phyloP scores from a whole-genome alignment of 768 basidiomycete genomes.

The Saitozyma sp. region DNA sequence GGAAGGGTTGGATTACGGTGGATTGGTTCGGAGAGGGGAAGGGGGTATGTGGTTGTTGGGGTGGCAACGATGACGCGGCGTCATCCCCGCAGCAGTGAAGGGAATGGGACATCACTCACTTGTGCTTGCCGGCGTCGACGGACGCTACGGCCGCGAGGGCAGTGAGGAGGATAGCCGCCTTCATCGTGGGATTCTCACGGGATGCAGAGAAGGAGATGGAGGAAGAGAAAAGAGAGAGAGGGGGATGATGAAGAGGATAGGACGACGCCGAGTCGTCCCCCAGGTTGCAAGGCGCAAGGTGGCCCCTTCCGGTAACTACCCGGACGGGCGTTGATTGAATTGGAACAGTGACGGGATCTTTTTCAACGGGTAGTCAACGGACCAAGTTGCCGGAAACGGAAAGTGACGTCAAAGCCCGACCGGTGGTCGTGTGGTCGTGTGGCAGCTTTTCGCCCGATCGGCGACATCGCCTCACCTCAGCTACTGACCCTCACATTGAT shows the following conservation, averaged over 20 bases:
- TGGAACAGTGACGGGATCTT: too few relatives aligned
- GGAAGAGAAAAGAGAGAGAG: conserved; percentile 9
- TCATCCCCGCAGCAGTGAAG: neutral
- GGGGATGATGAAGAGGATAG: neutral
- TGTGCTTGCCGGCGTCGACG: conserved; percentile 52
- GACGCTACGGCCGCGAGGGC: conserved; percentile 45
- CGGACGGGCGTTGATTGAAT: too few relatives aligned
- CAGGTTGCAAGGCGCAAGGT: too few relatives aligned
- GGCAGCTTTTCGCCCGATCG: neutral
- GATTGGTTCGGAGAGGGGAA: too few relatives aligned
- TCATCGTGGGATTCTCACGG: conserved; percentile 35
- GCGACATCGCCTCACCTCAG: neutral
- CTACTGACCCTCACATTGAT: neutral
- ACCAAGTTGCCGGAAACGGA: conserved; percentile 6
- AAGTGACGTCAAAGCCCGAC: conserved; percentile 13
- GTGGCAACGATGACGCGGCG: conserved; percentile 44
- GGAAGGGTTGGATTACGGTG: too few relatives aligned
- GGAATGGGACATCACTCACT: conserved; percentile 36
- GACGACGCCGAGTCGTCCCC: too few relatives aligned
- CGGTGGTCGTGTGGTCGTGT: neutral
- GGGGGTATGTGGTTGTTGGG: neutral
- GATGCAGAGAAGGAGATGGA: neutral
- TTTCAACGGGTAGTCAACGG: neutral
- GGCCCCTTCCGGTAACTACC: too few relatives aligned
- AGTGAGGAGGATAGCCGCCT: conserved; percentile 43